phyloP scores from a whole-genome alignment of 768 basidiomycete genomes.

The Boletellus sp. region DNA sequence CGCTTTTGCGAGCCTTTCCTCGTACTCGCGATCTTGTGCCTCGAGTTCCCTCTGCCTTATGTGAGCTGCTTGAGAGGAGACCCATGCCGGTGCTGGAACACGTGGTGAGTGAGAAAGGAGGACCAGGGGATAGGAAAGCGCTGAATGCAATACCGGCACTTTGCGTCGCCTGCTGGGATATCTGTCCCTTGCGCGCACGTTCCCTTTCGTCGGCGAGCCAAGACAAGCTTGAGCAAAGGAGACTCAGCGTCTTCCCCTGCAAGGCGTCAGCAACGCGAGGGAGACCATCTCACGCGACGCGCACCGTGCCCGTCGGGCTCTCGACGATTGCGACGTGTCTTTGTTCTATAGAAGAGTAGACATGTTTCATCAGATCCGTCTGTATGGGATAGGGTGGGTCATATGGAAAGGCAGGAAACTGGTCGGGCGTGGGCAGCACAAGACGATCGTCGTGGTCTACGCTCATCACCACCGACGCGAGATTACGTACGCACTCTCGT shows the following conservation, averaged over 20 bases:
- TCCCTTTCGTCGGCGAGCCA: constrained; percentile 72
- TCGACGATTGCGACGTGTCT: constrained; percentile 78
- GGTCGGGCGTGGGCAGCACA: constrained; percentile 55
- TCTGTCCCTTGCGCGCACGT: constrained; percentile 63
- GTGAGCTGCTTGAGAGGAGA: constrained; percentile 65
- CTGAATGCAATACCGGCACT: constrained; percentile 22
- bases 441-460: constrained; percentile 21
- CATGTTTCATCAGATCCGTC: constrained; percentile 78
- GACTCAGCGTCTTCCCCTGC: constrained; percentile 83
- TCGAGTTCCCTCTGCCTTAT: constrained; percentile 65
- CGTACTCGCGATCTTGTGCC: constrained; percentile 60
- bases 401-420: constrained; percentile 83
- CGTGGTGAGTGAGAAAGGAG: constrained; percentile 24
- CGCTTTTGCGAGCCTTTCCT: constrained; percentile 55
- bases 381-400: constrained; percentile 82
- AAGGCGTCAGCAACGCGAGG: neutral
- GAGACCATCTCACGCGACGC: constrained; percentile 14
- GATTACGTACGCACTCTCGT: neutral
- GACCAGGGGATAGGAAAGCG: neutral
- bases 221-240: constrained; percentile 70
- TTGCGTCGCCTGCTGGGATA: constrained; percentile 33
- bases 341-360: constrained; percentile 77
- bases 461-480: neutral
- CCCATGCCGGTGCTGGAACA: constrained; percentile 65
- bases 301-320: constrained; percentile 85